A percentile compares a stretch with the other conserved stretches of the same genome.
Conservation (phyloP, 306 rosid genomes). For the Cicer pinnatifidum region DNA sequence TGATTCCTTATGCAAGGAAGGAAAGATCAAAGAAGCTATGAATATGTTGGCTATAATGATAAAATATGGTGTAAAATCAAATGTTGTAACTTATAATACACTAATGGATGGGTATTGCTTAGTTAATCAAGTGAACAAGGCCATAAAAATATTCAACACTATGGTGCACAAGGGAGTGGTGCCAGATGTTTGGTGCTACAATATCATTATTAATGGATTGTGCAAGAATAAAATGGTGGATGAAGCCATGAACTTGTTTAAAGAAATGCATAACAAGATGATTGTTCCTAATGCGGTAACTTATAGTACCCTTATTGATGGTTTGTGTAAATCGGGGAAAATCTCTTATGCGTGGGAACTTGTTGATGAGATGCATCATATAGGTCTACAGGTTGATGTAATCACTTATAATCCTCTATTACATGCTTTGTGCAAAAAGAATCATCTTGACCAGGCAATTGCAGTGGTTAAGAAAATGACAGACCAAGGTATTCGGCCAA, state of each 20-base stretch:
- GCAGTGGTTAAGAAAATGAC: too few relatives aligned
- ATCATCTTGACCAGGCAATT: too few relatives aligned
- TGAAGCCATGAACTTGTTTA: not conserved
- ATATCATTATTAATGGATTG: not conserved
- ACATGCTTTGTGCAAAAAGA: not conserved
- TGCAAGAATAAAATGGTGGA: not conserved
- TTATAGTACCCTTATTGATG: not conserved
- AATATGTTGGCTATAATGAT: not conserved
- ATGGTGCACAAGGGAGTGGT: not conserved
- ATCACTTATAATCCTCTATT: not conserved
- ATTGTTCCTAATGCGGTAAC: not conserved
- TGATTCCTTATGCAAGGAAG: not conserved
- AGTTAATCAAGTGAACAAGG: constrained; percentile 1
- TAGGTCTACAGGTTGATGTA: not conserved
- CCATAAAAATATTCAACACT: not conserved
- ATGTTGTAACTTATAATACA: not conserved
- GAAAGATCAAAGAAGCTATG: not conserved
- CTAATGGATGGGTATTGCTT: not conserved
- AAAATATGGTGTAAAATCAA: not conserved
- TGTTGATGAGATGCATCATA: not conserved
- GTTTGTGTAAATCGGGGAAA: not conserved
- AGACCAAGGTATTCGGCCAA: too few relatives aligned
- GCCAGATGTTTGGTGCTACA: not conserved
- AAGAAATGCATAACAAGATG: not conserved
- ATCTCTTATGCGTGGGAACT: not conserved